Evolutionary conservation across 1,284 basidiomycete species (phyloP), one percentile per base, ranked within the genome.

Genomic region (Sporisorium exsertum): DNA sequence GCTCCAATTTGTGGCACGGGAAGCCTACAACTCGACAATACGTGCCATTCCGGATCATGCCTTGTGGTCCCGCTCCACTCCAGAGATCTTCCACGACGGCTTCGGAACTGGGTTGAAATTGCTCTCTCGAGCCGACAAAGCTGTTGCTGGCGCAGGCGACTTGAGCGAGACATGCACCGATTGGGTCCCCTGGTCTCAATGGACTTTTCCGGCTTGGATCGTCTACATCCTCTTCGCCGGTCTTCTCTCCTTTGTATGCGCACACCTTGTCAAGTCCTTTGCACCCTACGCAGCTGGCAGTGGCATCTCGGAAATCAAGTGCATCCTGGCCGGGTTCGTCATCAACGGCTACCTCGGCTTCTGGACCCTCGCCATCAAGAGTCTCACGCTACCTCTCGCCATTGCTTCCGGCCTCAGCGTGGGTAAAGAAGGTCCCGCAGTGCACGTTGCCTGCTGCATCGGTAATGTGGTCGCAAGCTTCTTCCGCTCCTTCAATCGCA

Each of bases 281-380:
- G 95, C 96, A 2, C 95, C 92, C 58, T 97, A 97, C 85, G 95
- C 97, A 10, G 97, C 97, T 9, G 96, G 97, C 5, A 97, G 95
- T 69, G 97, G 97, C 60, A 99, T 99, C 66, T 94, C 95, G 26
- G 97, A 99, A 87, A 98, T 99, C 87, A 99, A 99, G 84, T 98
- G 95, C 86, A 98, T 99, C 79, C 88, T 99, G 22, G 94, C 94
- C 6, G 97, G 97, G 1, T 99, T 99, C 86, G 90, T 95, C 81
- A 98, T 99, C 91, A 92, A 96, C 86, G 94, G 94, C 0, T 99
- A 93, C 85, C 89, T 99, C 42, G 92, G 94, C 13, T 91, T 93
- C 68, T 91, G 91, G 86, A 99, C 96, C 0, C 91, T 98, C 55
- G 91, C 94, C 81, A 94, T 93, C n/a, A 99, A 99, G 86, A 89